Conservation (phyloP, 345 rosid species). For the Anastatica hierochuntica region DNA sequence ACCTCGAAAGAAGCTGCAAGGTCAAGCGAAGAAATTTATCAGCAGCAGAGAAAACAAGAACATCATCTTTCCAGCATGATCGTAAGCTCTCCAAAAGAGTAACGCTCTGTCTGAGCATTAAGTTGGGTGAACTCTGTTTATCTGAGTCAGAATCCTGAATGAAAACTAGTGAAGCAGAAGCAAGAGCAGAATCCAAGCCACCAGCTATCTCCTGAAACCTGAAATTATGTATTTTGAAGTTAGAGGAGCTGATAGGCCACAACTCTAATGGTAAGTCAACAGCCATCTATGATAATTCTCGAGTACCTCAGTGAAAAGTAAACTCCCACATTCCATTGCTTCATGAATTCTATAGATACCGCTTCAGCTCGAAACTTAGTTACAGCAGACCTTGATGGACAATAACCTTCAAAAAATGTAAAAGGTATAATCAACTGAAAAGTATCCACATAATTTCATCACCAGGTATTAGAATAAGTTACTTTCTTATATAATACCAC, state of each 20-base stretch:
- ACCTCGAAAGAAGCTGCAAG: slow-evolving; percentile 92
- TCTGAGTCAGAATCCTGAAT: slow-evolving; percentile 36
- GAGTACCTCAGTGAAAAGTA: slow-evolving; percentile 86
- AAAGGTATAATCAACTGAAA: slow-evolving; percentile 13
- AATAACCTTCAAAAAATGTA: slow-evolving; percentile 74
- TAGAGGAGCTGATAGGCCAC: slow-evolving; percentile 4
- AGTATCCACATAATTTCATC: neutral
- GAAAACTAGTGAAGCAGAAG: slow-evolving; percentile 49
- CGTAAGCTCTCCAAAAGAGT: slow-evolving; percentile 77
- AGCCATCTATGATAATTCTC: slow-evolving; percentile 1
- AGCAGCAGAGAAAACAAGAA: slow-evolving; percentile 73
- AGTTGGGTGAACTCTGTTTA: slow-evolving; percentile 27
- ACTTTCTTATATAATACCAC: neutral
- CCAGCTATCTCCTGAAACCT: slow-evolving; percentile 99
- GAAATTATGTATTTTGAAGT: slow-evolving; percentile 12
- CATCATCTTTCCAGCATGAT: slow-evolving; percentile 92
- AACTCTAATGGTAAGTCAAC: neutral
- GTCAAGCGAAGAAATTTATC: slow-evolving; percentile 97
- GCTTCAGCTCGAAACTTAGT: slow-evolving; percentile 73
- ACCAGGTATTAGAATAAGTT: neutral
- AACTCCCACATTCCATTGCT: slow-evolving; percentile 94
- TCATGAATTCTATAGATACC: slow-evolving; percentile 66
- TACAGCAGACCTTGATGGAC: slow-evolving; percentile 92
- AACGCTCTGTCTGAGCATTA: slow-evolving; percentile 67
- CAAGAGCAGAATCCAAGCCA: slow-evolving; percentile 70